phyloP scores from a whole-genome alignment of 31 red algal genomes.

The Bonnemaisonia californica region DNA sequence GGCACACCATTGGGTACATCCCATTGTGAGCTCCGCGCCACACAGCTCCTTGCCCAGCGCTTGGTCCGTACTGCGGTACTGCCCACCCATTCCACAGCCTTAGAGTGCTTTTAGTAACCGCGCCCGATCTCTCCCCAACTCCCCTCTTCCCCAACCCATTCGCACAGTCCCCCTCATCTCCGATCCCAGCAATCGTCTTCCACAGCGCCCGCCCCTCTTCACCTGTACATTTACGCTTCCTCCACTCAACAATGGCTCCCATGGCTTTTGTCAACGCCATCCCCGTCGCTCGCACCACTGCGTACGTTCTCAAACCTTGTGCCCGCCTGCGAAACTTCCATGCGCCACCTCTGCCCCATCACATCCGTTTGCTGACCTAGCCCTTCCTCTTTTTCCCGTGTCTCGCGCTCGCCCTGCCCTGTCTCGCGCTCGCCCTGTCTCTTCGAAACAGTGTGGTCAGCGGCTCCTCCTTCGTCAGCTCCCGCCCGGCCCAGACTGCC shows the following conservation, averaged over 20 bases:
- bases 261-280: conserved; percentile 73
- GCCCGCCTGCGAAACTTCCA: too few species aligned
- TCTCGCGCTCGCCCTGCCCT: not conserved
- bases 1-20: conserved; percentile 6
- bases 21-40: conserved; percentile 36
- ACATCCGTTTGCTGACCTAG: not conserved
- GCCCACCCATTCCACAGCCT: not conserved
- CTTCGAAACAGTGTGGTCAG: conserved; percentile 23
- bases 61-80: not conserved
- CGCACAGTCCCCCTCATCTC: not conserved
- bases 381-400: not conserved
- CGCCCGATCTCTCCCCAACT: not conserved
- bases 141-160: not conserved
- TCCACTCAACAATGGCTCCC: conserved; percentile 55
- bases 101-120: not conserved
- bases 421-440: not conserved
- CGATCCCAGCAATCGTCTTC: not conserved
- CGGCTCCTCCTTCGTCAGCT: conserved; percentile 44
- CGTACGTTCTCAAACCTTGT: too few species aligned
- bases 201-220: not conserved
- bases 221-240: not conserved
- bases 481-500: conserved; percentile 32
- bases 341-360: not conserved
- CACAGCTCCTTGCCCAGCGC: conserved; percentile 23
- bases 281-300: conserved; percentile 48